Conservation (phyloP, 768 basidiomycete genomes). For the Thelephora ganbajun region DNA sequence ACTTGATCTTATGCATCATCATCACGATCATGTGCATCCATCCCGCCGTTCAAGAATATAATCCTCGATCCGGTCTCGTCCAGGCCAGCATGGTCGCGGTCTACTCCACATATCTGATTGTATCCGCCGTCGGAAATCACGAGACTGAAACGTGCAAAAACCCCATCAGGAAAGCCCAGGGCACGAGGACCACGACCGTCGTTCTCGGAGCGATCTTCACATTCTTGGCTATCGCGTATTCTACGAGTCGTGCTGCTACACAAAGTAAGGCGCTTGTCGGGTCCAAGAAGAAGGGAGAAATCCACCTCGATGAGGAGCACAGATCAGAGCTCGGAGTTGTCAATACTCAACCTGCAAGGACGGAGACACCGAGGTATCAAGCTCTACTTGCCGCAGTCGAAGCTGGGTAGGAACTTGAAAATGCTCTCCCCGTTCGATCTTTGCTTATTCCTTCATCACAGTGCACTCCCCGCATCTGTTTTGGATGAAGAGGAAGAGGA, state of each 20-base stretch:
- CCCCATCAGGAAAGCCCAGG: constrained; percentile 59
- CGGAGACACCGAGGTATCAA: constrained; percentile 83
- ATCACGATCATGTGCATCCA: constrained; percentile 75
- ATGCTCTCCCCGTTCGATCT: neutral
- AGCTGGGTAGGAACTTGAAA: constrained; percentile 54
- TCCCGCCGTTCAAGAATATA: constrained; percentile 79
- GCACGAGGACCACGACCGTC: constrained; percentile 75
- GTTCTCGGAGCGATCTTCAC: constrained; percentile 90
- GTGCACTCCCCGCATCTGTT: constrained; percentile 88
- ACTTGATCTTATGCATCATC: constrained; percentile 66
- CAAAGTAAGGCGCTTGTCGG: constrained; percentile 86
- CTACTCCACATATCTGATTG: constrained; percentile 92
- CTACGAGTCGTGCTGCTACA: constrained; percentile 90
- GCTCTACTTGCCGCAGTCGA: constrained; percentile 92
- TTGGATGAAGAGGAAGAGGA: constrained; percentile 62
- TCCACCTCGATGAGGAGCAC: constrained; percentile 41
- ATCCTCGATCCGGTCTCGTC: constrained; percentile 88
- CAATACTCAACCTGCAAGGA: constrained; percentile 70
- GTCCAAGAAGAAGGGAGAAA: constrained; percentile 42
- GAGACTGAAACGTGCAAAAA: constrained; percentile 69
- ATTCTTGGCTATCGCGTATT: constrained; percentile 96
- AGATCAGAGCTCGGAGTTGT: constrained; percentile 67
- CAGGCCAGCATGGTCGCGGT: constrained; percentile 96
- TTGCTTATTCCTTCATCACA: constrained; percentile 14
- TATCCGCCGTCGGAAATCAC: constrained; percentile 89